Evolutionary conservation across 2,329 filamentous ascomycete genomes (phyloP).

Genomic region (Alternaria postmessia): DNA sequence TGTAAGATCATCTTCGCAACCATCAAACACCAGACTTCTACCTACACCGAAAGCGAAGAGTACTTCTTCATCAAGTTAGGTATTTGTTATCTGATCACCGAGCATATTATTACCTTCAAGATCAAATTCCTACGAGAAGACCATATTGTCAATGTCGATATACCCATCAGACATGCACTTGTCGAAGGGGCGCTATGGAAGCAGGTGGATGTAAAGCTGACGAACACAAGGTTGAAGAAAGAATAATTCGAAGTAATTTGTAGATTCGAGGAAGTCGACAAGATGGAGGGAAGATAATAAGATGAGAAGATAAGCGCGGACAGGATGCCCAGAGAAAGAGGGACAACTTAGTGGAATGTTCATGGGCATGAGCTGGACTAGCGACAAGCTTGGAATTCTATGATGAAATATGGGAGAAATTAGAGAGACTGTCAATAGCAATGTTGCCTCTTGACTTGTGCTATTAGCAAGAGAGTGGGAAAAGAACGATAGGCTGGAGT

Average conservation of each 20-base stretch:
- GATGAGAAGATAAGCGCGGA: neutral
- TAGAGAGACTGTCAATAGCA: neutral
- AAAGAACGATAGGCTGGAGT: neutral
- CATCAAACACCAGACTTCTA: neutral
- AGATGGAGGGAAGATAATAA: neutral
- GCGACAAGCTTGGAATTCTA: neutral
- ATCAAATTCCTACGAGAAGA: neutral
- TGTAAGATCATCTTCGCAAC: constrained; percentile 1
- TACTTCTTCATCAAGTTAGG: neutral
- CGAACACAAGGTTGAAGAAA: neutral
- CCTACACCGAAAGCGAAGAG: neutral
- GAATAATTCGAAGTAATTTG: neutral
- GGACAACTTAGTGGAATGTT: neutral
- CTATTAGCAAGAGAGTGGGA: neutral
- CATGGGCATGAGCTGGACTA: neutral
- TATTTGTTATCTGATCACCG: neutral
- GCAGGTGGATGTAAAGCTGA: neutral
- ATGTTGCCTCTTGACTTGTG: neutral
- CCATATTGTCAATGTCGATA: neutral
- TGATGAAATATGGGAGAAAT: neutral
- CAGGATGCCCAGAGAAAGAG: neutral
- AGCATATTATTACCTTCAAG: neutral
- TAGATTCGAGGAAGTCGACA: neutral
- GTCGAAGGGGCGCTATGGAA: neutral
- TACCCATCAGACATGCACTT: neutral